Evolutionary conservation across 2,329 filamentous ascomycete genomes (phyloP), one percentile per base, ranked within the genome.

Genomic region (Cladophialophora carrionii): DNA sequence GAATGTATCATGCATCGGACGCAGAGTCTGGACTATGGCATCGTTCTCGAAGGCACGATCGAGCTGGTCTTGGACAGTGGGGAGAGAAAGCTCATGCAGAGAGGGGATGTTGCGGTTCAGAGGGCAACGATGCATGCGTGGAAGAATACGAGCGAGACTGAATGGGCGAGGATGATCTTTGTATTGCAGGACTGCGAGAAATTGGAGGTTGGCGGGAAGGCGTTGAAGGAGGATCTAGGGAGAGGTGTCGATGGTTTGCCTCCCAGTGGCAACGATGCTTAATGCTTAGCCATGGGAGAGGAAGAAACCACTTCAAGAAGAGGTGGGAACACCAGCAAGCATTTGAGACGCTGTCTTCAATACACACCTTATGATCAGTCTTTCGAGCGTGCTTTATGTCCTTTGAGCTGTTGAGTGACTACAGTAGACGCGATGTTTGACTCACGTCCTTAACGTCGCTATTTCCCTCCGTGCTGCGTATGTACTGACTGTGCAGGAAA

Each of bases 91-190:
- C 63, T 76, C 26, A 76, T 87, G 78, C 74, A 76, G 54, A 75
- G 78, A 10, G 84, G 84, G 2, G 84, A 87, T 70, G 74, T 85
- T n/a, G 80, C 80, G 9, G 80, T 87, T 22, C 84, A 87, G 74
- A 76, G 85, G 48, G 83, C 79, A 0, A 77, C 76, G 4, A 75
- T 73, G 55, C 76, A 78, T 70, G 73, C 74, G 29, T 81, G 79
- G 79, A 71, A 73, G 58, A 81, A 81, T 66, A 61, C 63, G 12
- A 70, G 68, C 57, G 61, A 69, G 31, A 71, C 68, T 7, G 68
- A 71, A 10, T 72, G 70, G 70, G 68, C 66, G 6, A 59, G 70
- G 41, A 72, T 72, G 70, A 69, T 72, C 58, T 72, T 70, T 26
- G 65, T 72, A 43, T 51, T 71, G 60, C 69, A 71, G 61, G 70